These are phyloP conservation scores for Annulohypoxylon maeteangense DNA, from an alignment of 495 filamentous ascomycete species.

Conservation along the genomic window DNA sequence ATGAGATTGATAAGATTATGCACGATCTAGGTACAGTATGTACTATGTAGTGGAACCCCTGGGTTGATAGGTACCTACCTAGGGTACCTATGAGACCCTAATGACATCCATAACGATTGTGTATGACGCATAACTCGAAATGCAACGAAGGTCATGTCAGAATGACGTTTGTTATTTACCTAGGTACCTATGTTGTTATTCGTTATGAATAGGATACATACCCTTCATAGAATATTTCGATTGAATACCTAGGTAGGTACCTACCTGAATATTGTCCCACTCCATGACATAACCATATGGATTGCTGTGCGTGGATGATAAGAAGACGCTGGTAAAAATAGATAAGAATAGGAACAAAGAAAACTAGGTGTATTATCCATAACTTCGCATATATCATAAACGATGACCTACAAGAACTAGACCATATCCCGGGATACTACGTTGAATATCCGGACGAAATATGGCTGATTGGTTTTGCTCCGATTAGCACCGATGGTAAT, in stretches of 20 bases:
- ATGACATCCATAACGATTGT: too few relatives aligned
- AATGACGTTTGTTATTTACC: not conserved
- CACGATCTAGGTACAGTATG: conserved; percentile 4
- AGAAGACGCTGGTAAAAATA: not conserved
- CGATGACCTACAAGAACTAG: not conserved
- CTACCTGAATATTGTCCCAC: not conserved
- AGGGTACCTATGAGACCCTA: not conserved
- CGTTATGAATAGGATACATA: too few relatives aligned
- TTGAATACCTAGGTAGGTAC: too few relatives aligned
- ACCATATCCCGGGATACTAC: not conserved
- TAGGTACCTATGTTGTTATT: not conserved
- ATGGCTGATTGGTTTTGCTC: not conserved
- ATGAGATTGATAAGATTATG: conserved; percentile 46
- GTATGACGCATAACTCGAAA: conserved; percentile 4
- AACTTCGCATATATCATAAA: not conserved
- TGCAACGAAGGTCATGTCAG: not conserved
- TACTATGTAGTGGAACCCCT: not conserved
- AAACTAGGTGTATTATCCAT: not conserved
- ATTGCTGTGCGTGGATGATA: not conserved
- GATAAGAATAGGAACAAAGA: not conserved
- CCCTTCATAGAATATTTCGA: too few relatives aligned
- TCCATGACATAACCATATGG: not conserved
- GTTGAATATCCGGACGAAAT: not conserved
- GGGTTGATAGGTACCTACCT: not conserved
- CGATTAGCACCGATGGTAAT: not conserved